Conservation (phyloP, 2,329 filamentous ascomycete species). For the Pyrenophora seminiperda region DNA sequence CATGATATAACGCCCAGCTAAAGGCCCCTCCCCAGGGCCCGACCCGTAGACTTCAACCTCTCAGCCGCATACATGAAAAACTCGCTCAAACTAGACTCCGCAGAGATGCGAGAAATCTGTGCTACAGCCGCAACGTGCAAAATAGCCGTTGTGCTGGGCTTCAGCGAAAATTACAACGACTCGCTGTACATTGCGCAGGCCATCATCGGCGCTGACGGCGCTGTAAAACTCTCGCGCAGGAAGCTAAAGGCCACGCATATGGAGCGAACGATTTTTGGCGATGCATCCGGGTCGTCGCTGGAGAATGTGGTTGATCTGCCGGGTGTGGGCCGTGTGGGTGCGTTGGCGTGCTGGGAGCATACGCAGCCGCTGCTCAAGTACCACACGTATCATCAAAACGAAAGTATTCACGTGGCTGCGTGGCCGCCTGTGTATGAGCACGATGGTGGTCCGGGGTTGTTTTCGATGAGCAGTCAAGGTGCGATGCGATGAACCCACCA, state of each 20-base stretch:
- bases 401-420: constrained; percentile 50
- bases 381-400: constrained; percentile 47
- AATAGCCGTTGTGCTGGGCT: constrained; percentile 49
- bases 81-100: constrained; percentile 48
- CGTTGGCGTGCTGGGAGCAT: constrained; percentile 51
- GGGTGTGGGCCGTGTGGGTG: constrained; percentile 38
- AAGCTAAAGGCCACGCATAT: constrained; percentile 54
- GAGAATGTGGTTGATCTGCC: constrained; percentile 42
- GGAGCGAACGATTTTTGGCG: constrained; percentile 52
- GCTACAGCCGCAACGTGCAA: constrained; percentile 38
- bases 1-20: background rate
- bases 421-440: constrained; percentile 49
- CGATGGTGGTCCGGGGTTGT: constrained; percentile 40
- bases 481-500: background rate
- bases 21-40: constrained; percentile 36
- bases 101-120: constrained; percentile 53
- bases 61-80: constrained; percentile 53
- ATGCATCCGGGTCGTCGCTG: constrained; percentile 44
- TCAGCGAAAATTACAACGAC: constrained; percentile 46
- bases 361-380: constrained; percentile 52
- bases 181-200: constrained; percentile 51
- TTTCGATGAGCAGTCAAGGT: constrained; percentile 47
- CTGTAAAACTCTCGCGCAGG: constrained; percentile 45
- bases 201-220: constrained; percentile 43
- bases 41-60: constrained; percentile 50